A percentile compares a stretch with the other conserved stretches of the same genome.
These are phyloP conservation scores for Pontederia crassipes DNA, from an alignment of 176 grass and related monocot species.

Conservation along the genomic window DNA sequence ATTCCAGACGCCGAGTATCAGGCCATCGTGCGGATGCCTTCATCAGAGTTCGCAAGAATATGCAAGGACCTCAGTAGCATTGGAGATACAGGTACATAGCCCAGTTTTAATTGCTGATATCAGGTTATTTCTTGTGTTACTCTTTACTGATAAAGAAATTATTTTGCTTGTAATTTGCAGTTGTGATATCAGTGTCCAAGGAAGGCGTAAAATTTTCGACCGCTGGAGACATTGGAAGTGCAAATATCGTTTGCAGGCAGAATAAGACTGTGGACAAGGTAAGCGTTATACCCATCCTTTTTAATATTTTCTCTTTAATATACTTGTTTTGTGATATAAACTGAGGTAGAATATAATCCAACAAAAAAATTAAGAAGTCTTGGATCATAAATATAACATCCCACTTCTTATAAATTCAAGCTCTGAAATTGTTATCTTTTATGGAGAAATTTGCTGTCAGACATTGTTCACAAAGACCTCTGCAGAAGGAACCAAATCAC, in stretches of 20 bases:
- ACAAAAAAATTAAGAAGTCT: too few relatives aligned
- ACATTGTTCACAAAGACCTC: too few relatives aligned
- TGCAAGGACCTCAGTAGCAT: constrained; percentile 95
- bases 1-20: constrained; percentile 93
- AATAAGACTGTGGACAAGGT: constrained; percentile 95
- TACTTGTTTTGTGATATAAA: background rate
- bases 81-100: constrained; percentile 49
- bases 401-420: too few relatives aligned
- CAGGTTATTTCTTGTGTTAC: too few relatives aligned
- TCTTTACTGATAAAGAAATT: background rate
- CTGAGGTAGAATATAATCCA: background rate
- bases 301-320: background rate
- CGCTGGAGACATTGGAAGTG: constrained; percentile 85
- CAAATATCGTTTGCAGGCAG: constrained; percentile 90
- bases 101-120: too few relatives aligned
- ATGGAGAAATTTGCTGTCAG: too few relatives aligned
- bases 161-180: constrained; percentile 12
- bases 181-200: constrained; percentile 91
- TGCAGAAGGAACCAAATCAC: too few relatives aligned
- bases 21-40: constrained; percentile 82
- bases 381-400: too few relatives aligned
- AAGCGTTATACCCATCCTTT: background rate
- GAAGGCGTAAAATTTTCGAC: constrained; percentile 96
- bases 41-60: constrained; percentile 64
- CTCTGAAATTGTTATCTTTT: too few relatives aligned